These are phyloP conservation scores for Boletus edulis DNA, from an alignment of 768 basidiomycete species.

Conservation along the genomic window DNA sequence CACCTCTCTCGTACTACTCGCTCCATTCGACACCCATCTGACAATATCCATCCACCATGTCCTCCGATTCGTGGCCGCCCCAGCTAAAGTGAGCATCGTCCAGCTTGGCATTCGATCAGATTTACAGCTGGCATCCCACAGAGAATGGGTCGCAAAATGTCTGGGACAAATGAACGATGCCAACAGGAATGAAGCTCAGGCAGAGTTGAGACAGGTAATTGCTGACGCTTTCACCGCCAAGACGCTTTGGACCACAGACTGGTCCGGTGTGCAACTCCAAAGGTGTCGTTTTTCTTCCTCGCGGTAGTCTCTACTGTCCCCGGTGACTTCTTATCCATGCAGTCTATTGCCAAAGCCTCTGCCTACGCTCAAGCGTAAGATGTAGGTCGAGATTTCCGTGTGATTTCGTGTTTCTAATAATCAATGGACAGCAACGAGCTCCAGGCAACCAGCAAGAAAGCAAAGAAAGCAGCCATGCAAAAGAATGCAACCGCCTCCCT, in stretches of 20 bases:
- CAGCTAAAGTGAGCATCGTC: constrained; percentile 60
- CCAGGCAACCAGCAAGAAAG: constrained; percentile 52
- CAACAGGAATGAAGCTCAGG: constrained; percentile 85
- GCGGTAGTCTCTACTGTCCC: constrained; percentile 9
- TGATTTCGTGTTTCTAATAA: constrained; percentile 8
- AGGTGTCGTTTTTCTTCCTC: constrained; percentile 46
- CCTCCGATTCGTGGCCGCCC: constrained; percentile 78
- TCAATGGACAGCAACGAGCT: constrained; percentile 36
- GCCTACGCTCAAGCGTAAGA: constrained; percentile 66
- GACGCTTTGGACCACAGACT: constrained; percentile 91
- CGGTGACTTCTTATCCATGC: constrained; percentile 20
- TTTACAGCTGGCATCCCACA: constrained; percentile 34
- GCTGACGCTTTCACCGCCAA: constrained; percentile 85
- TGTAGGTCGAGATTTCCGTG: constrained; percentile 39
- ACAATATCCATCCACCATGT: constrained; percentile 43
- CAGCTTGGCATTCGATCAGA: not conserved
- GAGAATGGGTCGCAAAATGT: constrained; percentile 94
- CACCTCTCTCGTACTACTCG: not conserved
- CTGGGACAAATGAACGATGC: constrained; percentile 87
- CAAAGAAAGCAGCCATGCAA: constrained; percentile 53
- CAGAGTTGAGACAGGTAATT: constrained; percentile 96
- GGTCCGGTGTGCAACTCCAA: constrained; percentile 83
- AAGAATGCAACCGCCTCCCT: constrained; percentile 36
- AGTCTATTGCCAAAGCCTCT: constrained; percentile 63
- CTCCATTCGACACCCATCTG: not conserved